Evolutionary conservation across 1,139 yeast genomes (phyloP), one percentile per base, ranked within the genome.

Genomic region (Williopsis jadinii): DNA sequence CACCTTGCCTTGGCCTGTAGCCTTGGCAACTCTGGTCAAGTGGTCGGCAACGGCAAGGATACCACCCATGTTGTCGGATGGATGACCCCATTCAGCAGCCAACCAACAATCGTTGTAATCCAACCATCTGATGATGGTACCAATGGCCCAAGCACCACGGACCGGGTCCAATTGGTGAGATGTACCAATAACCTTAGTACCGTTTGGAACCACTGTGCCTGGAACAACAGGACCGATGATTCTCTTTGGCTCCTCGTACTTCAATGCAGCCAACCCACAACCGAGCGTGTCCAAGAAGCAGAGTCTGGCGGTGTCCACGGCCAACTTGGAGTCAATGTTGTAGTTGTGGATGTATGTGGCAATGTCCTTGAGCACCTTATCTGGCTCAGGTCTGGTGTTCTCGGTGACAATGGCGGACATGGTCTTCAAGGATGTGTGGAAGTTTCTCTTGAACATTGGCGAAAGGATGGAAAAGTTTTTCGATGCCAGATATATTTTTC

Each of bases 81-180:
- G 81, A 56, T 75, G 81, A 8, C 82, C 82, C 81, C 82, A 75
- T 55, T 75, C 82, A 28, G 80, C 80, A 40, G 82, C 82, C 35
- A 76, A 59, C 81, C 80, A 76, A 58, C 80, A 75, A 56, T 75
- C 81, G 49, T 75, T 75, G 61, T 68, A 75, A 49, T 75, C 82
- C 44, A 75, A 61, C 81, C 81, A 75, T 46, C 82, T 65, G 49
- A 75, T 73, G 47, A 70, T 59, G 15, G 80, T 71, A 10, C 81
- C 80, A 45, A 74, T 71, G 37, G 75, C 63, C 58, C 75, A 75
- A 26, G 81, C 80, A 35, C 76, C 81, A 41, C 74, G 67, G 34
- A 75, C 64, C 11, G 82, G 81, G 54, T 76, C 81, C 50, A 71
- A 59, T 48, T 63, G 67, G 51, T 69, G 64, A 36, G 56, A 46